Evolutionary conservation across 805 yeast species (phyloP), one percentile per base, ranked within the genome.

Genomic region (Wickerhamomyces pijperi): DNA sequence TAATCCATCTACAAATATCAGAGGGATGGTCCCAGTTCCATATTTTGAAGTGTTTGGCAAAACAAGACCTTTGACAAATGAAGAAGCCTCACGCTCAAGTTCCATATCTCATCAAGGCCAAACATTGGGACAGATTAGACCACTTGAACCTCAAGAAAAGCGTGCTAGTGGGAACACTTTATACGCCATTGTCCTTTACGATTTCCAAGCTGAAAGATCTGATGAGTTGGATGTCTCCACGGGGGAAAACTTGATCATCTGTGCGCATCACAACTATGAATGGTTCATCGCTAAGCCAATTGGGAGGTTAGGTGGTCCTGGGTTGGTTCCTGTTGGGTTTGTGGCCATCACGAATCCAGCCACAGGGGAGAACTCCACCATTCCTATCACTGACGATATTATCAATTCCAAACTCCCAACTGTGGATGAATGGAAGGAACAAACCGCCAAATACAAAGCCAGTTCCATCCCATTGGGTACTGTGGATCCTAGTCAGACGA

Each of bases 271-370:
- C 55, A 87, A 86, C 40, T 82, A 69, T 47, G 99, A 94, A 62
- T 92, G 99, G 99, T 88, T 87, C 51, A 92, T 92, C 43, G 97
- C 97, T 5, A 92, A 92, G 58, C 96, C 96, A 13, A 83, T 92
- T 34, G 94, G 90, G 43, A 68, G 97, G 39, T 66, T 92, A 31
- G 97, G 98, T 19, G 98, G 97, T 1, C 97, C 97, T 0, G 98
- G 99, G 1, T 68, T 92, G 35, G 94, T 92, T 7, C 98, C 99
- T 0, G 88, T 85, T 5, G 74, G 84, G 16, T 92, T 83, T 53
- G 92, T 92, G 19, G 84, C 86, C 53, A 72, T 90, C 29, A 76
- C 90, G 32, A 95, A 92, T 58, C 70, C 87, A 42, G 65, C 76
- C 19, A 68, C 84, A 2, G 74, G 81, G 40, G 64, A 68, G 49